Conservation (phyloP, 2,329 filamentous ascomycete species). For the Colletotrichum noveboracense region DNA sequence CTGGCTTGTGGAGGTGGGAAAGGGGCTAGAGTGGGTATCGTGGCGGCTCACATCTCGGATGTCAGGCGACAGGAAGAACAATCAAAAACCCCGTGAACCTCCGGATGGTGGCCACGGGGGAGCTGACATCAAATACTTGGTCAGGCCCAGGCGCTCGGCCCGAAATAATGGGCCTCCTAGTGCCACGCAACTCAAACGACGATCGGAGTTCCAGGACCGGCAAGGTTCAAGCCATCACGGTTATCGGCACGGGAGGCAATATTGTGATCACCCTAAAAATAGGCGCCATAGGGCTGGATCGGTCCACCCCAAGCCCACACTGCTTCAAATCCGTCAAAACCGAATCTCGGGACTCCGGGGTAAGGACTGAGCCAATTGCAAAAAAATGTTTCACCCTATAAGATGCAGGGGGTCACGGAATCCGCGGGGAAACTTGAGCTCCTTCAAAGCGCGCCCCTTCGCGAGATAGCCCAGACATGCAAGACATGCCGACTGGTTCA, state of each 20-base stretch:
- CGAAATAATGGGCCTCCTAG: not conserved
- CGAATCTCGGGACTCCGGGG: not conserved
- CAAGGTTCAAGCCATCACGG: not conserved
- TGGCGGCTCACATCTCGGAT: not conserved
- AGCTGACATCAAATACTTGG: not conserved
- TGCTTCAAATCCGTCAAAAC: not conserved
- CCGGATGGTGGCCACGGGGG: not conserved
- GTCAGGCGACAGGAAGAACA: not conserved
- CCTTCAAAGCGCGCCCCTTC: not conserved
- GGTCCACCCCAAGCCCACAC: not conserved
- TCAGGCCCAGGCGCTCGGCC: not conserved
- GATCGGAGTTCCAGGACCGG: not conserved
- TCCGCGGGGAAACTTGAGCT: not conserved
- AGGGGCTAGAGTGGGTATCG: not conserved
- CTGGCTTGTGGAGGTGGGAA: not conserved
- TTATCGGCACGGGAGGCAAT: not conserved
- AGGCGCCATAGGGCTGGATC: not conserved
- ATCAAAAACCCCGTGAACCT: not conserved
- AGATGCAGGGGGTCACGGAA: not conserved
- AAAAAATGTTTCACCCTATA: not conserved
- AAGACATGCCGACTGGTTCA: not conserved
- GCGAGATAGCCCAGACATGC: not conserved
- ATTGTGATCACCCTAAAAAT: not conserved
- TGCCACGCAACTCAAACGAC: not conserved
- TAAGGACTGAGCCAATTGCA: not conserved